These are phyloP conservation scores for Colletotrichum sp. DNA, from an alignment of 2,329 filamentous ascomycete genomes.

Conservation along the genomic window DNA sequence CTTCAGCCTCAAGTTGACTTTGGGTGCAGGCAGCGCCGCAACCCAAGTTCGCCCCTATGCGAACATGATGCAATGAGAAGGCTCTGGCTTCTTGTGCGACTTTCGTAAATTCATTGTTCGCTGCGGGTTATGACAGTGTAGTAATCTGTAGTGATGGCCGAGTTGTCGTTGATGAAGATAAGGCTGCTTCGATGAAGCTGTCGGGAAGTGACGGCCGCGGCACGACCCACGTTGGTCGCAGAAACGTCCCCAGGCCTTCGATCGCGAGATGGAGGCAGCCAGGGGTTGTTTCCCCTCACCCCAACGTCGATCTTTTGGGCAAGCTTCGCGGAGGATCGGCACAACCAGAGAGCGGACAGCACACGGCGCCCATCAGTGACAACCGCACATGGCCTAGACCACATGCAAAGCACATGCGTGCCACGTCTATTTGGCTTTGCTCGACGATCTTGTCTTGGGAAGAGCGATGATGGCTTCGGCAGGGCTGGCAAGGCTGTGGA, in stretches of 20 bases:
- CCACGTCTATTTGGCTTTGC: not conserved
- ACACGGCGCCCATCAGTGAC: not conserved
- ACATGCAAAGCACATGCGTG: slow-evolving; percentile 11
- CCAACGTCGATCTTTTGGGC: slow-evolving; percentile 1
- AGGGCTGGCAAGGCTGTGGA: not conserved
- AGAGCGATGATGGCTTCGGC: not conserved
- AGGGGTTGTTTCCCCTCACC: not conserved
- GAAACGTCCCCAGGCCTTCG: not conserved
- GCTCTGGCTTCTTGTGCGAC: no score
- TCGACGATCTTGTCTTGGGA: not conserved
- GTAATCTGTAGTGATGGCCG: no score
- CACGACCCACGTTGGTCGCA: not conserved
- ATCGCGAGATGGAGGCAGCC: not conserved
- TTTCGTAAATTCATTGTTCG: no score
- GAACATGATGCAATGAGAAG: no score
- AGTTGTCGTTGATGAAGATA: not conserved
- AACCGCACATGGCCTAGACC: not conserved
- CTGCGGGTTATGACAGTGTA: no score
- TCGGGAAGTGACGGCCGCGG: no score
- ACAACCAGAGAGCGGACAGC: not conserved
- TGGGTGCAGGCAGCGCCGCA: no score
- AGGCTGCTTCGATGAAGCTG: not conserved
- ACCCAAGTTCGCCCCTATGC: no score
- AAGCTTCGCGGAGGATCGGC: slow-evolving; percentile 10
- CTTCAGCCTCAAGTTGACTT: no score